Evolutionary conservation across 208 protist genomes (phyloP).

Genomic region (Trypanosoma platydactyli): DNA sequence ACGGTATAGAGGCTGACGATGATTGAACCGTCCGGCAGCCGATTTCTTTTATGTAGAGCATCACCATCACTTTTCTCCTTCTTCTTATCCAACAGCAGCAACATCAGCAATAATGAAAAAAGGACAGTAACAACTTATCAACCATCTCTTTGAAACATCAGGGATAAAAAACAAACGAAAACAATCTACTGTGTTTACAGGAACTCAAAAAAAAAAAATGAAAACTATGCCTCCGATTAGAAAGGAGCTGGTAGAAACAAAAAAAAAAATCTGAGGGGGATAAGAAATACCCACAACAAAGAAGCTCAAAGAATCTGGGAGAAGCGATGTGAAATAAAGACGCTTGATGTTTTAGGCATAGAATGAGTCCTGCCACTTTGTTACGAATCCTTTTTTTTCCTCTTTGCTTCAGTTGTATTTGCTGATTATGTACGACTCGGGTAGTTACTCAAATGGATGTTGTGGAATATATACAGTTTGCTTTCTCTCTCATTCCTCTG

Average conservation of each 20-base stretch:
- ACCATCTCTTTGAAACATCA: too few species aligned
- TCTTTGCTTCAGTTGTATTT: not conserved
- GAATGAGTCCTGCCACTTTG: too few species aligned
- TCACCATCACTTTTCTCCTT: slow-evolving; percentile 8
- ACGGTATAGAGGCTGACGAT: slow-evolving; percentile 68
- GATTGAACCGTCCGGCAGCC: slow-evolving; percentile 5
- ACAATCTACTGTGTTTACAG: too few species aligned
- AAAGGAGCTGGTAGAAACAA: not conserved
- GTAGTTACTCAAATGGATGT: not conserved
- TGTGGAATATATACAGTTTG: not conserved
- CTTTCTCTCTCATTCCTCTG: not conserved
- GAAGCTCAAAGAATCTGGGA: not conserved
- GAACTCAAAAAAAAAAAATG: too few species aligned
- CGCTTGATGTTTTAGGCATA: too few species aligned
- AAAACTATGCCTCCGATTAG: too few species aligned
- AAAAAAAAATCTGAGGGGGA: not conserved
- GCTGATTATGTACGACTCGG: not conserved
- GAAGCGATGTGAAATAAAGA: not conserved
- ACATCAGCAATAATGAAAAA: not conserved
- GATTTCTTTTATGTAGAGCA: slow-evolving; percentile 11
- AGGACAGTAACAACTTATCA: slow-evolving; percentile 1
- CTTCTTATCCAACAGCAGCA: not conserved
- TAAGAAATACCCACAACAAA: not conserved
- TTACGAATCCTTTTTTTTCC: not conserved
- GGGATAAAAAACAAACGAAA: too few species aligned